Percentiles rank a stretch among this genome's conserved stretches.
Conservation (phyloP, 164 flowering plant genomes). For the Buxus sempervirens region DNA sequence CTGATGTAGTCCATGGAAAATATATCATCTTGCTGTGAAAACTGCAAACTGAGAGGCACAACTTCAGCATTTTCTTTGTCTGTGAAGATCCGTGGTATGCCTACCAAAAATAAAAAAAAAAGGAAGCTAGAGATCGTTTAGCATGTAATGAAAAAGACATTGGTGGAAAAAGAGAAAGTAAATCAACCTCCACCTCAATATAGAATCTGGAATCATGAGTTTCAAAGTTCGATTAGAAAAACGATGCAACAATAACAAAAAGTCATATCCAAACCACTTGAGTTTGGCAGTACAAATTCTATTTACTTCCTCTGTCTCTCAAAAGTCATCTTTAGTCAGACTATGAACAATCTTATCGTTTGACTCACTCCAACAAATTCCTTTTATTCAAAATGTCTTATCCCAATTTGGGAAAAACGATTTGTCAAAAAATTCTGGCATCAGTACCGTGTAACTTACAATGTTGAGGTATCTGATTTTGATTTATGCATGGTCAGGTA, state of each 20-base stretch:
- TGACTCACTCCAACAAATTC: too few relatives aligned
- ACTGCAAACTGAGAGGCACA: conserved; percentile 36
- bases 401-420: too few relatives aligned
- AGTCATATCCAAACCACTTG: too few relatives aligned
- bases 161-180: not conserved
- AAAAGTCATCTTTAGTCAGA: too few relatives aligned
- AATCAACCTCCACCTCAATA: not conserved
- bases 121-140: conserved; percentile 2
- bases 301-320: too few relatives aligned
- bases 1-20: conserved; percentile 64
- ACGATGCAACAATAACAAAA: too few relatives aligned
- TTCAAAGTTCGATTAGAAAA: not conserved
- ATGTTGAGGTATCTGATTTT: not conserved
- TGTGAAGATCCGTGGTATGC: conserved; percentile 87
- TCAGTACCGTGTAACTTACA: not conserved
- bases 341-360: too few relatives aligned
- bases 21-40: conserved; percentile 44
- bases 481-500: not conserved
- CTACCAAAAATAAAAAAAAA: too few relatives aligned
- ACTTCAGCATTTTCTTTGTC: conserved; percentile 68
- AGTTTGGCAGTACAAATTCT: too few relatives aligned
- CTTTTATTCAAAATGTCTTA: too few relatives aligned
- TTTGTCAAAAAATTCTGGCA: not conserved
- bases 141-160: not conserved
- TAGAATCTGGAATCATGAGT: not conserved